A percentile compares a stretch with the other conserved stretches of the same genome.
phyloP scores from a whole-genome alignment of 805 yeast genomes.

The Suhomyces sp. region DNA sequence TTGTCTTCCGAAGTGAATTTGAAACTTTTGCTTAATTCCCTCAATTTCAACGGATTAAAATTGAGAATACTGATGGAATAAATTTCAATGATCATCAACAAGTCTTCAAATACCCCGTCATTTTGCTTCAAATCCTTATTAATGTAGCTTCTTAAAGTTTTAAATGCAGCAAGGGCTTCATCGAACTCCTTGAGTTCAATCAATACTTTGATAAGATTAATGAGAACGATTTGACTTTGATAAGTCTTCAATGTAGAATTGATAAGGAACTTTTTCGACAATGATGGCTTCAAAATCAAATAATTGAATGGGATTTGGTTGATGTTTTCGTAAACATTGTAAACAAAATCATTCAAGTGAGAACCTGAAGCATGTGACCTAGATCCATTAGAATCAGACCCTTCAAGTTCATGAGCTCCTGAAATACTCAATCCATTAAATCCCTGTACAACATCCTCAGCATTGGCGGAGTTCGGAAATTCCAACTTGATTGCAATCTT shows the following conservation, averaged over 20 bases:
- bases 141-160: slow-evolving; percentile 34
- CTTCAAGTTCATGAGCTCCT: neutral
- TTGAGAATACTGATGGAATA: slow-evolving; percentile 31
- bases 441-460: slow-evolving; percentile 10
- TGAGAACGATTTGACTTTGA: slow-evolving; percentile 37
- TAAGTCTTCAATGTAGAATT: slow-evolving; percentile 32
- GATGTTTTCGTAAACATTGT: slow-evolving; percentile 31
- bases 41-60: slow-evolving; percentile 39
- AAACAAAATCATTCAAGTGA: slow-evolving; percentile 26
- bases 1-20: slow-evolving; percentile 22
- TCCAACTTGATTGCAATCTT: slow-evolving; percentile 20
- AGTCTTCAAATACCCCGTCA: slow-evolving; percentile 28
- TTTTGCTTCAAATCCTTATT: slow-evolving; percentile 33
- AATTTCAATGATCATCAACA: slow-evolving; percentile 33
- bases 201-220: slow-evolving; percentile 30
- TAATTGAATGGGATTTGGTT: slow-evolving; percentile 21
- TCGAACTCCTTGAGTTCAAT: slow-evolving; percentile 38
- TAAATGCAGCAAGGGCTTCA: slow-evolving; percentile 44
- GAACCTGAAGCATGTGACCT: slow-evolving; percentile 1
- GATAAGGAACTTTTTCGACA: slow-evolving; percentile 29
- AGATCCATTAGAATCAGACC: neutral
- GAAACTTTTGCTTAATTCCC: slow-evolving; percentile 16
- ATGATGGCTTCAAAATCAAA: slow-evolving; percentile 12
- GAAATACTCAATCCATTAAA: neutral
- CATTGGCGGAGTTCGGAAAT: slow-evolving; percentile 48